phyloP scores from a whole-genome alignment of 1,284 basidiomycete species.

The Gomphus bonarii region DNA sequence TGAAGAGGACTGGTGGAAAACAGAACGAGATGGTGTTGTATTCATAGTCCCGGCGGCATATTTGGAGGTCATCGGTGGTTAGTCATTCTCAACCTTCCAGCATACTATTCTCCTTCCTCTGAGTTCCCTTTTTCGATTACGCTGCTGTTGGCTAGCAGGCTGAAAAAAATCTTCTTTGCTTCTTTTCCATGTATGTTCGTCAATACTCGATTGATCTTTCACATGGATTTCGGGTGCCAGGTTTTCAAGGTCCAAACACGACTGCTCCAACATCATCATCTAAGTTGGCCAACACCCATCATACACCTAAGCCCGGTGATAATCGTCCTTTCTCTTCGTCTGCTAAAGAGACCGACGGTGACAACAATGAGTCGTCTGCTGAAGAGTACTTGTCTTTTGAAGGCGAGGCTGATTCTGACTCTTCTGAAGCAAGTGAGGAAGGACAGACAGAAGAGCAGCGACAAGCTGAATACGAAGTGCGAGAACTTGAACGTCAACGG shows the following conservation, averaged over 20 bases:
- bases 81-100: slow-evolving; percentile 41
- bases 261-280: slow-evolving; percentile 3
- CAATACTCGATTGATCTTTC: slow-evolving; percentile 18
- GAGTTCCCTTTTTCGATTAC: slow-evolving; percentile 31
- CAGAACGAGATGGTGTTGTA: slow-evolving; percentile 71
- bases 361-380: slow-evolving; percentile 11
- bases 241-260: neutral
- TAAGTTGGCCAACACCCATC: neutral
- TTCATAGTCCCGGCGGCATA: slow-evolving; percentile 87
- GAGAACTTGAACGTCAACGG: slow-evolving; percentile 68
- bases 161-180: slow-evolving; percentile 49
- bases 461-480: slow-evolving; percentile 47
- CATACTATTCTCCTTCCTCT: slow-evolving; percentile 37
- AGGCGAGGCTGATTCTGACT: slow-evolving; percentile 33
- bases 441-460: slow-evolving; percentile 33
- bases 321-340: slow-evolving; percentile 4
- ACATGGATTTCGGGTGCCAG: slow-evolving; percentile 13
- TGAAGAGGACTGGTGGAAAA: slow-evolving; percentile 91
- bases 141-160: slow-evolving; percentile 43
- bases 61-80: slow-evolving; percentile 77
- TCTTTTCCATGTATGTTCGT: slow-evolving; percentile 32
- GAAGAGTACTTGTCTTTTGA: slow-evolving; percentile 37
- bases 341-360: slow-evolving; percentile 15
- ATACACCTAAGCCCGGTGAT: slow-evolving; percentile 7
- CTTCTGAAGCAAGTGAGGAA: slow-evolving; percentile 32